These are phyloP conservation scores for Effrenium voratum DNA, from an alignment of 73 alveolate genomes.

Conservation along the genomic window DNA sequence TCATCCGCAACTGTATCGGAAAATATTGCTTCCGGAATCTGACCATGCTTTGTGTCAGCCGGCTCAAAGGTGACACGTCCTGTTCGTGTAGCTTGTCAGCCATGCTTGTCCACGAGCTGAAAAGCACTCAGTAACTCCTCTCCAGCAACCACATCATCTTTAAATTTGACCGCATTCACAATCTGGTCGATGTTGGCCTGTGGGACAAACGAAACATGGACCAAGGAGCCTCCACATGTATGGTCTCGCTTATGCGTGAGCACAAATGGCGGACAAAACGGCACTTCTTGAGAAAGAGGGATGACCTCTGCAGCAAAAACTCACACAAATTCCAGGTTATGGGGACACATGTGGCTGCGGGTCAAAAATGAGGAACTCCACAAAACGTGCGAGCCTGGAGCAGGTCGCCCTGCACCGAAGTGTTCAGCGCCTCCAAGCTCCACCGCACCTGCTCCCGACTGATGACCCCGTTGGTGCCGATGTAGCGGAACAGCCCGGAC, in stretches of 20 bases:
- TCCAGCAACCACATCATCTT: conserved; percentile 58
- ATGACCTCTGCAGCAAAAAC: too few relatives aligned
- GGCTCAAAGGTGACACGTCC: neutral
- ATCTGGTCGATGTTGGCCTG: conserved; percentile 79
- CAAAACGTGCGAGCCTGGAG: conserved; percentile 45
- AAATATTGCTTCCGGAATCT: too few relatives aligned
- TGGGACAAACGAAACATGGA: too few relatives aligned
- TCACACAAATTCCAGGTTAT: too few relatives aligned
- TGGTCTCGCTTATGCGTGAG: too few relatives aligned
- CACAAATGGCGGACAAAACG: too few relatives aligned
- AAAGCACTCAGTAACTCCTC: conserved; percentile 78
- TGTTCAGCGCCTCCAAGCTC: conserved; percentile 71
- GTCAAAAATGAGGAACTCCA: too few relatives aligned
- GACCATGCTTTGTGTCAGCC: conserved; percentile 42
- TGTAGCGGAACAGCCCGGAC: conserved; percentile 59
- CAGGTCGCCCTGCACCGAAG: conserved; percentile 52
- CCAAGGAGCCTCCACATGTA: too few relatives aligned
- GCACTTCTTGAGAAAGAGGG: too few relatives aligned
- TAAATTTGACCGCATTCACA: conserved; percentile 64
- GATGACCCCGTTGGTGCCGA: conserved; percentile 25
- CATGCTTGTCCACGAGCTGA: conserved; percentile 36
- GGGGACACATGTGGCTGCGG: too few relatives aligned
- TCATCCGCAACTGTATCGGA: too few relatives aligned
- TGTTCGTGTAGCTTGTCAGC: too few relatives aligned
- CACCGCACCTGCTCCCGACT: conserved; percentile 51